A percentile compares a stretch with the other conserved stretches of the same genome.
phyloP scores from a whole-genome alignment of 2,329 filamentous ascomycete genomes.

The Fusarium temperatum region DNA sequence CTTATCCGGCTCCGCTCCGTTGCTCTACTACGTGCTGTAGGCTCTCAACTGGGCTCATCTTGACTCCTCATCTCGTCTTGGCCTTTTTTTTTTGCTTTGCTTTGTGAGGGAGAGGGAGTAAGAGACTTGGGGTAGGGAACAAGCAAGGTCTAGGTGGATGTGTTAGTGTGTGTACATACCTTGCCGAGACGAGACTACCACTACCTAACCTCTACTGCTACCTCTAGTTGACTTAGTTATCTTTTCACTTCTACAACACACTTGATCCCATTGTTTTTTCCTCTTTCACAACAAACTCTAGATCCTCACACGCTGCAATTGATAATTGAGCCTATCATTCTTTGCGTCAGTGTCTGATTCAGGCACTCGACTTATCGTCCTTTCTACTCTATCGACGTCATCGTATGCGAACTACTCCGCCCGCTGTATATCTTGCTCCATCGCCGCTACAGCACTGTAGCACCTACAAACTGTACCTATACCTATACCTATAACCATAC shows the following conservation, averaged over 20 bases:
- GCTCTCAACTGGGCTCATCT: neutral
- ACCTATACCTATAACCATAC: neutral
- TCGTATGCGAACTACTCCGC: conserved; percentile 23
- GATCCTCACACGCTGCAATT: conserved; percentile 24
- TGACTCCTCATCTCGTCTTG: conserved; percentile 1
- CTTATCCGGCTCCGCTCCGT: conserved; percentile 32
- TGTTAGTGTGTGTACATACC: conserved; percentile 8
- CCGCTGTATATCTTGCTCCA: conserved; percentile 1
- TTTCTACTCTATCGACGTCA: conserved; percentile 25
- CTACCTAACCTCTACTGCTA: neutral
- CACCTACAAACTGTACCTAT: neutral
- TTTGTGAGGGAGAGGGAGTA: neutral
- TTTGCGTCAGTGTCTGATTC: conserved; percentile 1
- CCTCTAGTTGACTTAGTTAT: conserved; percentile 1
- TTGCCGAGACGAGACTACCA: neutral
- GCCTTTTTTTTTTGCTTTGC: neutral
- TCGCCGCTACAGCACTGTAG: neutral
- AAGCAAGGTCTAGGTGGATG: conserved; percentile 23
- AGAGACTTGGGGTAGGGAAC: conserved; percentile 7
- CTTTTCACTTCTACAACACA: conserved; percentile 20
- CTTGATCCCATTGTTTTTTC: conserved; percentile 21
- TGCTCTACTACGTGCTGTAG: conserved; percentile 1
- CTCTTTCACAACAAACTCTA: conserved; percentile 28
- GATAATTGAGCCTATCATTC: conserved; percentile 5
- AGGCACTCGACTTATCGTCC: conserved; percentile 1